Conservation (phyloP, 1,284 basidiomycete species). For the Peniophora sp. region DNA sequence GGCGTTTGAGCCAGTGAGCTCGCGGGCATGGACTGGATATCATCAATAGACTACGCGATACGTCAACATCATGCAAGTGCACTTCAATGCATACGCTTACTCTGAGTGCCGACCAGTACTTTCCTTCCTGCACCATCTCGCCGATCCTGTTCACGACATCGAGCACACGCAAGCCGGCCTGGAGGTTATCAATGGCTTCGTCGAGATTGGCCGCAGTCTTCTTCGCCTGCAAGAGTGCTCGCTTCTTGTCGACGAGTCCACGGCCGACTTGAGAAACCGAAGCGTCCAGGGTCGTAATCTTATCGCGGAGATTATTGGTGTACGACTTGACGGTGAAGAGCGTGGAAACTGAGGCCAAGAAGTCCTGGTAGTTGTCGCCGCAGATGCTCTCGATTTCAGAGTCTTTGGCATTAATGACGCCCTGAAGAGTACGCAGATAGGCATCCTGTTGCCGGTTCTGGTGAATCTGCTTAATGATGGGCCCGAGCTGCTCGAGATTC, state of each 20-base stretch:
- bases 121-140: slow-evolving; percentile 86
- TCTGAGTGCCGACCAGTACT: slow-evolving; percentile 94
- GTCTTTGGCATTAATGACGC: slow-evolving; percentile 90
- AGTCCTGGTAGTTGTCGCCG: slow-evolving; percentile 95
- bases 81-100: slow-evolving; percentile 45
- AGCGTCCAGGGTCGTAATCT: slow-evolving; percentile 62
- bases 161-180: slow-evolving; percentile 86
- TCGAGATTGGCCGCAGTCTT: slow-evolving; percentile 91
- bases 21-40: slow-evolving; percentile 86
- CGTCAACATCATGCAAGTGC: slow-evolving; percentile 15
- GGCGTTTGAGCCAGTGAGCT: slow-evolving; percentile 89
- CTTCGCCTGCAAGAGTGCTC: slow-evolving; percentile 80
- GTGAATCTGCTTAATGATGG: slow-evolving; percentile 91
- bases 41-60: slow-evolving; percentile 75
- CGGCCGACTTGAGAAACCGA: slow-evolving; percentile 75
- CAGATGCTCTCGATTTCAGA: slow-evolving; percentile 95
- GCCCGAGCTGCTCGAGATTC: slow-evolving; percentile 88
- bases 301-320: slow-evolving; percentile 75
- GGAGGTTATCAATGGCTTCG: slow-evolving; percentile 91
- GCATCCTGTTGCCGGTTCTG: slow-evolving; percentile 85
- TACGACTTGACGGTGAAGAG: slow-evolving; percentile 91
- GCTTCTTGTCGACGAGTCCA: slow-evolving; percentile 88
- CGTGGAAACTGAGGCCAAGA: slow-evolving; percentile 93
- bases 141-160: slow-evolving; percentile 94
- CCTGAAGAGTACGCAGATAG: slow-evolving; percentile 82